phyloP scores from a whole-genome alignment of 139 green algal species.

The Pleodorina starrii region DNA sequence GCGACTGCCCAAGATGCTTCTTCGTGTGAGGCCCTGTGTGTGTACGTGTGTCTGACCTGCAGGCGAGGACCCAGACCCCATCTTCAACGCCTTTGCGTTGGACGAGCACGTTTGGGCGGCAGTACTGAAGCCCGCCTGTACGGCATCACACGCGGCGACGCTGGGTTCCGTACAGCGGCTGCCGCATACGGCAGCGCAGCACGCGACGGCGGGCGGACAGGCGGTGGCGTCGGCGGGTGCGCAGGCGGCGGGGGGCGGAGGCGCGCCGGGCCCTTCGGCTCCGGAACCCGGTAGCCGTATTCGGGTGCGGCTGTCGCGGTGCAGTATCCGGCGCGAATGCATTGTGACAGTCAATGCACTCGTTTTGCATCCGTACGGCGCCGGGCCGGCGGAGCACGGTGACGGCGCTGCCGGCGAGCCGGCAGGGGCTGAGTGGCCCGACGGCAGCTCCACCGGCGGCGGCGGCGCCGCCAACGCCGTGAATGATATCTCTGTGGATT shows the following conservation, averaged over 20 bases:
- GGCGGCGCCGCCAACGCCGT: too few species aligned
- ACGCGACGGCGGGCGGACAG: not conserved
- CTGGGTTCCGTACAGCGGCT: not conserved
- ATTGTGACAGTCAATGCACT: not conserved
- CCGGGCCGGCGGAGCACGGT: too few species aligned
- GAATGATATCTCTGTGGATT: not conserved
- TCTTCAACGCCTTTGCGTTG: conserved; percentile 6
- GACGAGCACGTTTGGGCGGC: not conserved
- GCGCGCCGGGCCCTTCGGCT: not conserved
- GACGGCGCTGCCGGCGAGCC: not conserved
- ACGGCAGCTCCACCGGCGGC: not conserved
- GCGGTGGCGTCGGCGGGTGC: not conserved
- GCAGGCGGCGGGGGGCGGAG: not conserved
- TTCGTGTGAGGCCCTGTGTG: too few species aligned
- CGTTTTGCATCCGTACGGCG: not conserved
- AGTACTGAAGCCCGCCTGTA: not conserved
- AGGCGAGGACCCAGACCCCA: not conserved
- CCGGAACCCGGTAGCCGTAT: not conserved
- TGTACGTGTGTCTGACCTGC: too few species aligned
- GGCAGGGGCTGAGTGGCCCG: not conserved
- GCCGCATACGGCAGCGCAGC: not conserved
- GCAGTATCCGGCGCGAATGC: not conserved
- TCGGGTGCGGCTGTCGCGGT: not conserved
- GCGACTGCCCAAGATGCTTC: too few species aligned
- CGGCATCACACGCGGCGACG: not conserved